phyloP scores from a whole-genome alignment of 176 grass and related monocot species.

The Eleusine indica region DNA sequence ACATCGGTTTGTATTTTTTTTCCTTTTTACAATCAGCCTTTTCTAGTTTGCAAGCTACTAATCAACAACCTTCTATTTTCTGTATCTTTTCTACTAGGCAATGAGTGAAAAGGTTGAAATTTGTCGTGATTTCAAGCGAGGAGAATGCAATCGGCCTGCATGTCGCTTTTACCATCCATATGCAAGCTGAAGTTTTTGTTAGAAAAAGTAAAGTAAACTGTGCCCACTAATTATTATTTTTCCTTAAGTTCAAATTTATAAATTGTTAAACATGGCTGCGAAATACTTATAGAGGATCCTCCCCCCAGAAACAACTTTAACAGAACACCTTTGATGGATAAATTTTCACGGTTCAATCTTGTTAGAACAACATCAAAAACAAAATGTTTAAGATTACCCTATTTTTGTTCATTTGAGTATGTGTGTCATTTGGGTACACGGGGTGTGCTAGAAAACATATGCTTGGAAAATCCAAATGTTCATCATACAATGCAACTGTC shows the following conservation, averaged over 20 bases:
- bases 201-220: conserved; percentile 59
- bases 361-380: not conserved
- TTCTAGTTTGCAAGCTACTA: conserved; percentile 20
- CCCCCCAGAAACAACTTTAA: conserved; percentile 21
- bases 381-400: not conserved
- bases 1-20: conserved; percentile 41
- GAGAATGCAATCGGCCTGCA: conserved; percentile 54
- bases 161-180: conserved; percentile 74
- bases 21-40: not conserved
- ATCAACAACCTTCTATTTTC: not conserved
- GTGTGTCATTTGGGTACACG: not conserved
- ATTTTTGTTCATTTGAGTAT: not conserved
- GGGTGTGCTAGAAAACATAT: not conserved
- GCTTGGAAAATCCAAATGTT: not conserved
- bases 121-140: conserved; percentile 70
- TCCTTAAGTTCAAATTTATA: not conserved
- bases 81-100: conserved; percentile 43
- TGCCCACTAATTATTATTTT: conserved; percentile 17
- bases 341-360: conserved; percentile 25
- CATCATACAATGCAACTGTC: conserved; percentile 17
- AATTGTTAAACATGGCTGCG: conserved; percentile 13
- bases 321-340: conserved; percentile 1
- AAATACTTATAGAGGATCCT: conserved; percentile 14
- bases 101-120: conserved; percentile 56
- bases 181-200: conserved; percentile 49